Conservation (phyloP, 192 early-diverging fungal species). For the Kickxella alabastrina region DNA sequence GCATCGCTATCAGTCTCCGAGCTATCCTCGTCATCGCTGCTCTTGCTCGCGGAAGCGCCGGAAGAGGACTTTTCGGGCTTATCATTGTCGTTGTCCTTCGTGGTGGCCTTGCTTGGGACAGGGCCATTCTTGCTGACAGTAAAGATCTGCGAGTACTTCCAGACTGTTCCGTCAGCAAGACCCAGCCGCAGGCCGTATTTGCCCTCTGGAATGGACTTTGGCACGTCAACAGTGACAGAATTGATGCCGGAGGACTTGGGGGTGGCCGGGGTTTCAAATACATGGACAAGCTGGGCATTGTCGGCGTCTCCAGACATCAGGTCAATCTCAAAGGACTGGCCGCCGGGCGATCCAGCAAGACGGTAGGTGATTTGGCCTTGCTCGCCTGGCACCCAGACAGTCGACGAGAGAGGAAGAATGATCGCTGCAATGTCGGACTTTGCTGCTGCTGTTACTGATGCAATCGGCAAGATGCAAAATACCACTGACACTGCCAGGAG, state of each 20-base stretch:
- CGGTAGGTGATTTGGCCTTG: constrained; percentile 13
- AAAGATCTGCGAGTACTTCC: constrained; percentile 28
- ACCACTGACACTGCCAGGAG: too few relatives aligned
- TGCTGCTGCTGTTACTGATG: constrained; percentile 7
- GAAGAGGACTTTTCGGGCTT: too few relatives aligned
- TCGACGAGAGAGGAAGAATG: constrained; percentile 14
- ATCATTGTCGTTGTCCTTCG: too few relatives aligned
- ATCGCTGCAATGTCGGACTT: constrained; percentile 12
- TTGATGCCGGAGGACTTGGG: constrained; percentile 12
- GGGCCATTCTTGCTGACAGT: constrained; percentile 2
- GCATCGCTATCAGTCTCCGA: too few relatives aligned
- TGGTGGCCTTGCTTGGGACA: too few relatives aligned
- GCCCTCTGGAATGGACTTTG: constrained; percentile 11
- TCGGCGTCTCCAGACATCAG: constrained; percentile 18
- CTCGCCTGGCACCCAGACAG: constrained; percentile 11
- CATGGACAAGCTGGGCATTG: constrained; percentile 29
- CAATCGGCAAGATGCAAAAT: too few relatives aligned
- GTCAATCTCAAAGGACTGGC: constrained; percentile 22
- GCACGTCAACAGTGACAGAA: constrained; percentile 20
- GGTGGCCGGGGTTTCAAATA: constrained; percentile 13
- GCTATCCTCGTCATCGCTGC: too few relatives aligned
- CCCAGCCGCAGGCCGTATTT: constrained; percentile 21
- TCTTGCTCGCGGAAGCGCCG: too few relatives aligned
- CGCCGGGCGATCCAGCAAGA: constrained; percentile 7
- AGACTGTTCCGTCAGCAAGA: background rate